Percentiles rank a stretch among this genome's conserved stretches.
These are phyloP conservation scores for Piromyces finnis DNA, from an alignment of 192 early-diverging fungal genomes.

Conservation along the genomic window DNA sequence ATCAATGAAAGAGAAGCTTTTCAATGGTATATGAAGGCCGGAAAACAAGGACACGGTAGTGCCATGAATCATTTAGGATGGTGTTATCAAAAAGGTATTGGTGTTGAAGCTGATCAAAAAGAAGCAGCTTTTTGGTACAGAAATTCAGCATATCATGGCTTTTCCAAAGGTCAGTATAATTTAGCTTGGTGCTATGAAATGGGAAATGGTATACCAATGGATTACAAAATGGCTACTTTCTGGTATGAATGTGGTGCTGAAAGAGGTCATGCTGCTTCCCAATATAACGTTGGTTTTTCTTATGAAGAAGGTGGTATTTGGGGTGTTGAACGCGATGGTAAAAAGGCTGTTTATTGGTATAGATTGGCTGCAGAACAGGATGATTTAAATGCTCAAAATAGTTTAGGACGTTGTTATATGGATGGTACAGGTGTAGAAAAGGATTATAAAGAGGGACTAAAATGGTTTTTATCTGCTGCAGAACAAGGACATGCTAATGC, in stretches of 20 bases:
- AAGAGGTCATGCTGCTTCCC: constrained; percentile 48
- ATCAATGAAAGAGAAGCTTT: constrained; percentile 47
- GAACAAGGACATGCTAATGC: constrained; percentile 46
- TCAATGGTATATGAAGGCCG: constrained; percentile 46
- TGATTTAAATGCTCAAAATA: constrained; percentile 61
- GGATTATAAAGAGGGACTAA: constrained; percentile 29
- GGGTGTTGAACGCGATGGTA: constrained; percentile 32
- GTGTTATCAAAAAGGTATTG: constrained; percentile 39
- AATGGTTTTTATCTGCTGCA: constrained; percentile 49
- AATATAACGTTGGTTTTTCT: constrained; percentile 62
- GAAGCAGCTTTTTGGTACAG: constrained; percentile 27
- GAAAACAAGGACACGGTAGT: constrained; percentile 38
- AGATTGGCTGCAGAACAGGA: constrained; percentile 44
- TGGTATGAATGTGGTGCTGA: constrained; percentile 42
- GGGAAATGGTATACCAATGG: constrained; percentile 13
- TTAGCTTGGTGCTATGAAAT: constrained; percentile 39
- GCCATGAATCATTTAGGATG: constrained; percentile 53
- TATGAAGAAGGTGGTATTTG: constrained; percentile 52
- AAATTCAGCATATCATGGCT: constrained; percentile 12
- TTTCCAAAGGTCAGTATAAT: constrained; percentile 40
- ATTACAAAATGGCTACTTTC: constrained; percentile 8
- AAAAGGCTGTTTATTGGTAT: constrained; percentile 46
- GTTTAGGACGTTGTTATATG: constrained; percentile 58
- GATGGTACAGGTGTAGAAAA: constrained; percentile 49
- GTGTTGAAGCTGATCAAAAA: constrained; percentile 18